Conservation (phyloP, 352 stramenopile genomes). For the Phytophthora macrochlamydospora region DNA sequence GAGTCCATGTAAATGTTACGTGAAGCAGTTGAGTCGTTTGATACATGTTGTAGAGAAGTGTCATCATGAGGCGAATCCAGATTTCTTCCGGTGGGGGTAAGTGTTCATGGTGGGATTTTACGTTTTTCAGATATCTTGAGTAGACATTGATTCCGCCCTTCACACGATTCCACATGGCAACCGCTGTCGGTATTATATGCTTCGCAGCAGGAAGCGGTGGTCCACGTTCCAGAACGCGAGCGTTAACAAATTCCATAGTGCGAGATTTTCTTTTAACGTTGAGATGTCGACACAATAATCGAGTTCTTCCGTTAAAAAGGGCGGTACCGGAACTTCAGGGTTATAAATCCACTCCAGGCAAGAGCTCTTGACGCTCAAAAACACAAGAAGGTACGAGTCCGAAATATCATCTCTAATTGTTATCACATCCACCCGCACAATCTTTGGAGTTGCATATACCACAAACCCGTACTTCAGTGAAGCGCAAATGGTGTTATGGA, state of each 20-base stretch:
- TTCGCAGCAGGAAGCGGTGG: neutral
- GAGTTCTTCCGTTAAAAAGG: neutral
- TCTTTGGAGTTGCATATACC: conserved; percentile 1
- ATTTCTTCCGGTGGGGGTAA: neutral
- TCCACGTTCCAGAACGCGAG: neutral
- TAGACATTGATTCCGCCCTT: conserved; percentile 10
- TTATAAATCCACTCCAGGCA: conserved; percentile 9
- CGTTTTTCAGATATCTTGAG: conserved; percentile 6
- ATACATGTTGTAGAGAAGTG: conserved; percentile 5
- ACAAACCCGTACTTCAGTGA: conserved; percentile 5
- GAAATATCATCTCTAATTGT: conserved; percentile 1
- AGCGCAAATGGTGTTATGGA: neutral
- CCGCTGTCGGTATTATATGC: conserved; percentile 3
- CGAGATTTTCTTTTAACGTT: conserved; percentile 3
- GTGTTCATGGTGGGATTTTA: neutral
- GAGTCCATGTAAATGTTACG: too few relatives aligned
- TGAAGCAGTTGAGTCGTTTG: neutral
- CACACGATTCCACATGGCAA: conserved; percentile 7
- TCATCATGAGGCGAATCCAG: conserved; percentile 4
- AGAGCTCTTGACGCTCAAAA: conserved; percentile 3
- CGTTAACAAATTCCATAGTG: neutral
- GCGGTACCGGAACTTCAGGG: neutral
- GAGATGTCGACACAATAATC: conserved; percentile 1
- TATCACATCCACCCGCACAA: conserved; percentile 2
- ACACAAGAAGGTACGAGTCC: conserved; percentile 2